phyloP scores from a whole-genome alignment of 108 stramenopile species.

The Seminavis robusta region DNA sequence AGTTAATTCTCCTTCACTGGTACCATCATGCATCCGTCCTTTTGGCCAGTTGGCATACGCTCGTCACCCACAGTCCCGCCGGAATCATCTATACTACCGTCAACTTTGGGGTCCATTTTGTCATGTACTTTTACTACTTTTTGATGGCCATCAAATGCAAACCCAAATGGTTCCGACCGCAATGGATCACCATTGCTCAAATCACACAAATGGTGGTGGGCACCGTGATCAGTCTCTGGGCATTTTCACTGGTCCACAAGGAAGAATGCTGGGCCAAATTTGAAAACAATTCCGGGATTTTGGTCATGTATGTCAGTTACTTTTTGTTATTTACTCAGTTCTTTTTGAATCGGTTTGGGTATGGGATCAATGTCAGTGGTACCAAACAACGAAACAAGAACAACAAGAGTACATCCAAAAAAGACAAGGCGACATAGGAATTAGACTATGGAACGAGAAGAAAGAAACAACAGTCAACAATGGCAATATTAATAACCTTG shows the following conservation, averaged over 20 bases:
- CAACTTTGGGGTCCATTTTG: conserved; percentile 98
- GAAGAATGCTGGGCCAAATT: conserved; percentile 51
- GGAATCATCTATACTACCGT: conserved; percentile 95
- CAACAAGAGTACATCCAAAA: no score
- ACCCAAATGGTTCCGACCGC: conserved; percentile 80
- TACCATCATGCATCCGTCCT: conserved; percentile 97
- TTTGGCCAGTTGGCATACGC: conserved; percentile 94
- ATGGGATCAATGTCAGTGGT: neutral
- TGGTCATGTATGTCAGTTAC: conserved; percentile 88
- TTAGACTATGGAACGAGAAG: no score
- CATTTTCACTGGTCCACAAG: conserved; percentile 8
- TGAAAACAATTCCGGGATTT: conserved; percentile 79
- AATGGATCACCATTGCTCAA: conserved; percentile 82
- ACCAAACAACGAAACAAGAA: neutral
- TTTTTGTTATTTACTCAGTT: conserved; percentile 83
- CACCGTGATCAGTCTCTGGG: conserved; percentile 36
- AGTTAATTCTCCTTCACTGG: conserved; percentile 96
- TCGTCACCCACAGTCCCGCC: conserved; percentile 72
- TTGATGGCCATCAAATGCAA: conserved; percentile 78
- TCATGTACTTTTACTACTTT: conserved; percentile 99
- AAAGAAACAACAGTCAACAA: no score
- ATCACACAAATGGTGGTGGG: conserved; percentile 95
- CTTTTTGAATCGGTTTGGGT: conserved; percentile 76
- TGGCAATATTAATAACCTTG: no score
- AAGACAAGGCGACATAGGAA: no score